Percentiles rank a stretch among this genome's conserved stretches.
These are phyloP conservation scores for Fusarium citri DNA, from an alignment of 2,329 filamentous ascomycete genomes.

Conservation along the genomic window DNA sequence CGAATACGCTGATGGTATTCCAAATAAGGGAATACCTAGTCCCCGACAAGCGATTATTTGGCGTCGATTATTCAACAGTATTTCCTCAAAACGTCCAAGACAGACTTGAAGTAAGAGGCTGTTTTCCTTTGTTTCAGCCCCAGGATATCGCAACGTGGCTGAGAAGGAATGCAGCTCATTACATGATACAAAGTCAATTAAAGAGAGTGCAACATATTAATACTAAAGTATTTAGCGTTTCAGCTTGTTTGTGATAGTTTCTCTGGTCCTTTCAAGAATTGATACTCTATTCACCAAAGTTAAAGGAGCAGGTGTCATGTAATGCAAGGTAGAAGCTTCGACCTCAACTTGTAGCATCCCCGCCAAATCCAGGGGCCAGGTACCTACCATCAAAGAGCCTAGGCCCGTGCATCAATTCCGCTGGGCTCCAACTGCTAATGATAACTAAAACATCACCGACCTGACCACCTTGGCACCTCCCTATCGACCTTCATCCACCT, in stretches of 20 bases:
- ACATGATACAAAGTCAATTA: background rate
- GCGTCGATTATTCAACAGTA: constrained; percentile 2
- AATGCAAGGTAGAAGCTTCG: constrained; percentile 7
- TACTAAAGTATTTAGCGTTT: background rate
- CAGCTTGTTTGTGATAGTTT: background rate
- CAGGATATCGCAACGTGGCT: background rate
- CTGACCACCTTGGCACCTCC: constrained; percentile 48
- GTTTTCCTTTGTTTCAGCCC: background rate
- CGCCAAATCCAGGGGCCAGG: constrained; percentile 31
- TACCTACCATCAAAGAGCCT: constrained; percentile 24
- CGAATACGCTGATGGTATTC: constrained; percentile 15
- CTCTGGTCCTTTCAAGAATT: background rate
- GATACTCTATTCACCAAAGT: background rate
- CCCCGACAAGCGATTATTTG: background rate
- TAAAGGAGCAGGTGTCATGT: background rate
- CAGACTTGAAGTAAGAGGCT: background rate
- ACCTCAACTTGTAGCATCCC: constrained; percentile 2
- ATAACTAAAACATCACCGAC: constrained; percentile 34
- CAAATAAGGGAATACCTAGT: background rate
- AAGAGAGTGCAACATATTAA: background rate
- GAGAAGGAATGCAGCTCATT: background rate
- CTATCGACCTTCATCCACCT: constrained; percentile 36
- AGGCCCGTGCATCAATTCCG: constrained; percentile 37
- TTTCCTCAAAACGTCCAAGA: background rate
- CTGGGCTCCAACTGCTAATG: constrained; percentile 33